phyloP scores from a whole-genome alignment of 768 basidiomycete genomes.

The Favolaschia claudopus region DNA sequence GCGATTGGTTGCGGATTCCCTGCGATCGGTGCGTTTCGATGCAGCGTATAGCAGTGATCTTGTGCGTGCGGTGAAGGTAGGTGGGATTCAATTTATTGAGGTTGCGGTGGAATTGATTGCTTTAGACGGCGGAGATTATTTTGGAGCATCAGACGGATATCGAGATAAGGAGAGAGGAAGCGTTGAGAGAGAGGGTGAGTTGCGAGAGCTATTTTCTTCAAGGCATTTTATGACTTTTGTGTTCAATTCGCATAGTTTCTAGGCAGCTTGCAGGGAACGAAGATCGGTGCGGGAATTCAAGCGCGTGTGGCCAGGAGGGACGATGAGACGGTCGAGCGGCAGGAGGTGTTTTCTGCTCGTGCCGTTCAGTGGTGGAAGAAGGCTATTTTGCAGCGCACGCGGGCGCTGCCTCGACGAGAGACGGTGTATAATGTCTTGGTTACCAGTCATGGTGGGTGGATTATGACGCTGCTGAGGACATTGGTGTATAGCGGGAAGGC shows the following conservation, averaged over 20 bases:
- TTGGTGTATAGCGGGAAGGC: conserved; percentile 53
- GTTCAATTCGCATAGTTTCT: conserved; percentile 50
- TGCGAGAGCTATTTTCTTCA: no score
- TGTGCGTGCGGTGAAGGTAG: conserved; percentile 68
- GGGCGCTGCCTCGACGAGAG: conserved; percentile 30
- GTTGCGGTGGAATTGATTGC: not conserved
- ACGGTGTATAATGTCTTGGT: conserved; percentile 57
- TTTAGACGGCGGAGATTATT: conserved; percentile 73
- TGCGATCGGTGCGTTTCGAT: conserved; percentile 63
- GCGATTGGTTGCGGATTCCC: conserved; percentile 55
- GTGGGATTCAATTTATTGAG: conserved; percentile 23
- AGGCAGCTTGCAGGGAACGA: conserved; percentile 66
- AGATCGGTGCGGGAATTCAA: conserved; percentile 21
- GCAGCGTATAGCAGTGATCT: conserved; percentile 78
- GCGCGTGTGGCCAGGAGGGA: conserved; percentile 30
- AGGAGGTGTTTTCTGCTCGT: conserved; percentile 53
- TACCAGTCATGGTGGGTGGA: conserved; percentile 73
- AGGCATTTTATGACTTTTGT: not conserved
- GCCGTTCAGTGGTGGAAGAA: conserved; percentile 68
- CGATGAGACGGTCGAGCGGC: conserved; percentile 48
- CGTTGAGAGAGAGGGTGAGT: conserved; percentile 72
- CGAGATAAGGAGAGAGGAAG: conserved; percentile 49
- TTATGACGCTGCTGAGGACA: conserved; percentile 57
- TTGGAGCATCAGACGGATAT: conserved; percentile 59
- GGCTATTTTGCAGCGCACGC: conserved; percentile 43